Base-by-base conservation (phyloP, 352 stramenopile species). In the Pythium volutum region DNA sequence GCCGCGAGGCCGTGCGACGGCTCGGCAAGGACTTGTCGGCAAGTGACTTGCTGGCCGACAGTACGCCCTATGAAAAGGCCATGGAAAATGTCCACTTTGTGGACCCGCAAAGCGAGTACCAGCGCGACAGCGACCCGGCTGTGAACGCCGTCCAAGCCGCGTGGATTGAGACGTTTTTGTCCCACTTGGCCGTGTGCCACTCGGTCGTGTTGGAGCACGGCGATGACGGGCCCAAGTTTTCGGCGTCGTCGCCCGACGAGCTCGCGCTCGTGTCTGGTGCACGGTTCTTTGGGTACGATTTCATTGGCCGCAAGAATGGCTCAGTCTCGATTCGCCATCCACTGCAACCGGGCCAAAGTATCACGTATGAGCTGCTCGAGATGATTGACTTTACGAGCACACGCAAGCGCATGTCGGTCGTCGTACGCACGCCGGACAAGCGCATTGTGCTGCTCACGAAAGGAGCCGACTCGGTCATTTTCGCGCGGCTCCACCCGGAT, bases 351-450 rank as follows among this genome's bases (percentile, higher is more conserved):
- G 3, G 76, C 71, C 5, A 53, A 72, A 69, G 2, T 92, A 78
- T 55, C 71, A 91, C 25, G 66, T 43, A 43, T 15, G 36, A 43
- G 36, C 36, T 93, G 27, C 68, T 95, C 15, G 79, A 93, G 33
- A 71, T 95, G 2, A 72, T 91, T 59, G 84, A 93, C 47, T 93
- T 93, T 66, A 91, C 88, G 55, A 97, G 88, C 59, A 92, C 96
- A 27, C 84, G 97, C 31, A 99, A 99, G 77, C 76, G 97, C 55
- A 99, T 99, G 96, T 98, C 93, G 10, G 89, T 99, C 20, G 73
- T 99, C 22, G 72, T 98, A 23, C 77, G 81, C 2, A 55, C 70
- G 75, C 6, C 77, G 79, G 1, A 78, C 26, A 16, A 80, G 81
- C 50, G 71, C 84, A 58, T 54, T 90, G 23, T 86, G 11, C 58